These are phyloP conservation scores for Helicostylum pulchrum DNA, from an alignment of 192 early-diverging fungal genomes.

Conservation along the genomic window DNA sequence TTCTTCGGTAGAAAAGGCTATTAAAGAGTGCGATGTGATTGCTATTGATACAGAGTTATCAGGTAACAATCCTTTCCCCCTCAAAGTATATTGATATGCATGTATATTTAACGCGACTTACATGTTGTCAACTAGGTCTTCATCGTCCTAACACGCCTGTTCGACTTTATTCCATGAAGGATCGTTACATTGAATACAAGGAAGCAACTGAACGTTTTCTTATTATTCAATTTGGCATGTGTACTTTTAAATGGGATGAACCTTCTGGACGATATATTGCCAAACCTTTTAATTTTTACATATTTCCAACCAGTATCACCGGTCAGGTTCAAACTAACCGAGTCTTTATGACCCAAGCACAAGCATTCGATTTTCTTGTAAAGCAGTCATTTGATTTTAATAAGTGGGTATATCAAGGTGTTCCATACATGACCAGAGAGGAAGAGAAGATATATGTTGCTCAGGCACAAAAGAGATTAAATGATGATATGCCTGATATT, in stretches of 20 bases:
- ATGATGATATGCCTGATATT: slow-evolving; percentile 40
- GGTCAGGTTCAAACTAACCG: slow-evolving; percentile 41
- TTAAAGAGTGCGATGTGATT: slow-evolving; percentile 54
- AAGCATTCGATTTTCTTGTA: slow-evolving; percentile 54
- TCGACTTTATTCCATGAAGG: slow-evolving; percentile 39
- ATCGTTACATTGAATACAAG: slow-evolving; percentile 51
- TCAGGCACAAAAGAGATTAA: slow-evolving; percentile 21
- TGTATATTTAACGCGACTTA: background rate
- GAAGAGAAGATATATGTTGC: slow-evolving; percentile 43
- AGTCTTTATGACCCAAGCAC: slow-evolving; percentile 47
- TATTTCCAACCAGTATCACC: slow-evolving; percentile 51
- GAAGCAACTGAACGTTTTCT: slow-evolving; percentile 43
- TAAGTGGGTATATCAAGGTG: slow-evolving; percentile 51
- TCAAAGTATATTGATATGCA: background rate
- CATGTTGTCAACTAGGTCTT: slow-evolving; percentile 8
- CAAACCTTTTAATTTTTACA: slow-evolving; percentile 65
- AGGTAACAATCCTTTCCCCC: slow-evolving; percentile 29
- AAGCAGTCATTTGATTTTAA: slow-evolving; percentile 64
- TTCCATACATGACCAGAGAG: slow-evolving; percentile 53
- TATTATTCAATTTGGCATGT: slow-evolving; percentile 61
- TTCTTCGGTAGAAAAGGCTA: slow-evolving; percentile 44
- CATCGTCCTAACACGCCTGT: slow-evolving; percentile 15
- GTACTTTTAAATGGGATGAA: slow-evolving; percentile 56
- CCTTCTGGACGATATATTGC: slow-evolving; percentile 46
- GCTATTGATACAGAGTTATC: slow-evolving; percentile 66